A percentile compares a stretch with the other conserved stretches of the same genome.
Evolutionary conservation across 768 basidiomycete species (phyloP).

Genomic region (Tubosaeta sp.): DNA sequence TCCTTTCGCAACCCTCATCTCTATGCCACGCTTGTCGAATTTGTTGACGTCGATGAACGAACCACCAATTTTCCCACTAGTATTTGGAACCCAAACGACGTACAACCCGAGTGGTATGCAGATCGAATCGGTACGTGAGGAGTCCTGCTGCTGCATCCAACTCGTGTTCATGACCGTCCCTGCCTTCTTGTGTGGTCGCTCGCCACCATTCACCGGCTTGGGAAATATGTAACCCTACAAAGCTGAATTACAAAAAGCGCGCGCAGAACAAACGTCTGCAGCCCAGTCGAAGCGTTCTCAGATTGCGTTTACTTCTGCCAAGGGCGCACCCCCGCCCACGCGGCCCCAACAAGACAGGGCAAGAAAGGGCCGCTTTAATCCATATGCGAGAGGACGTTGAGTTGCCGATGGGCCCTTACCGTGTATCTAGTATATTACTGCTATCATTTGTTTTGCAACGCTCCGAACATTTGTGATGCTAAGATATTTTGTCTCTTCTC

Average conservation of each 20-base stretch:
- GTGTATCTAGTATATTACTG: constrained; percentile 13
- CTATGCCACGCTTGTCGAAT: constrained; percentile 93
- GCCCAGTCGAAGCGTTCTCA: constrained; percentile 54
- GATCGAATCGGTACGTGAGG: constrained; percentile 66
- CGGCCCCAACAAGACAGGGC: constrained; percentile 16
- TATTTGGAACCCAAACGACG: constrained; percentile 69
- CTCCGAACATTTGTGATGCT: constrained; percentile 6
- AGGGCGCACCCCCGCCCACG: constrained; percentile 8
- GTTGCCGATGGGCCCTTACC: background rate
- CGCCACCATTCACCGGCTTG: background rate
- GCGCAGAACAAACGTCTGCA: constrained; percentile 56
- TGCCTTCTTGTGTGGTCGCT: constrained; percentile 6
- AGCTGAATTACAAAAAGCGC: constrained; percentile 61
- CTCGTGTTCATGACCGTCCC: constrained; percentile 28
- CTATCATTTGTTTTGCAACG: constrained; percentile 4
- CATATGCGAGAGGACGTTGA: constrained; percentile 26
- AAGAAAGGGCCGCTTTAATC: constrained; percentile 26
- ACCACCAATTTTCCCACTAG: constrained; percentile 73
- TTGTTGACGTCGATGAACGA: constrained; percentile 86
- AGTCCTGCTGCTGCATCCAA: constrained; percentile 1
- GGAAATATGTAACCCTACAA: constrained; percentile 20
- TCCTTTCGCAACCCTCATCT: constrained; percentile 96
- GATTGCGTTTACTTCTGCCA: constrained; percentile 55
- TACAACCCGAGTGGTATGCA: constrained; percentile 70
- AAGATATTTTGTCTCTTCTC: background rate